A percentile compares a stretch with the other conserved stretches of the same genome.
phyloP scores from a whole-genome alignment of 805 yeast genomes.

The Metschnikowia corniflorae region DNA sequence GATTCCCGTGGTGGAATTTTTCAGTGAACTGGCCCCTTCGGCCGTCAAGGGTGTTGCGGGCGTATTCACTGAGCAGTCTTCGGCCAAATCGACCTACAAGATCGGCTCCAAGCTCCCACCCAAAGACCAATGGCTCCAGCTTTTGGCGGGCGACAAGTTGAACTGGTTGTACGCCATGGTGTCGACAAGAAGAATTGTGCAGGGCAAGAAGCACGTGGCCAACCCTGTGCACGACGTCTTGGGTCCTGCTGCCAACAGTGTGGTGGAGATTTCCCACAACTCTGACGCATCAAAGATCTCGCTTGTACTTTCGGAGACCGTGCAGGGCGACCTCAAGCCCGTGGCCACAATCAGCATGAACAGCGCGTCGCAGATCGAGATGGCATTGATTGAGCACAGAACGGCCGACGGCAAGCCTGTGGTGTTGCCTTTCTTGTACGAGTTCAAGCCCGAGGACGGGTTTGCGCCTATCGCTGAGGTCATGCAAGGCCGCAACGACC shows the following conservation, averaged over 20 bases:
- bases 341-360: conserved; percentile 60
- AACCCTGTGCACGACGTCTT: conserved; percentile 81
- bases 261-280: conserved; percentile 54
- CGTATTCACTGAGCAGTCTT: conserved; percentile 32
- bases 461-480: conserved; percentile 92
- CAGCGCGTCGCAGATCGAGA: conserved; percentile 53
- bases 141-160: conserved; percentile 73
- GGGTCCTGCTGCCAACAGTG: conserved; percentile 61
- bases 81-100: conserved; percentile 32
- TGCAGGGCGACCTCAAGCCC: conserved; percentile 66
- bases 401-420: conserved; percentile 73
- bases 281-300: conserved; percentile 53
- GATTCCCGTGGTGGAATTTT: conserved; percentile 87
- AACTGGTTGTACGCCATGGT: conserved; percentile 93
- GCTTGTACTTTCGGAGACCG: conserved; percentile 63
- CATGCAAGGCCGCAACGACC: conserved; percentile 83
- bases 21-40: conserved; percentile 62
- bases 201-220: conserved; percentile 71
- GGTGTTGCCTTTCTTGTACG: conserved; percentile 73
- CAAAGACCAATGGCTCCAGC: conserved; percentile 61
- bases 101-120: conserved; percentile 35
- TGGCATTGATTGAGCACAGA: conserved; percentile 82
- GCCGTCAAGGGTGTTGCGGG: conserved; percentile 27
- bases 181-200: conserved; percentile 74
- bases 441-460: conserved; percentile 81